Evolutionary conservation across 2,329 filamentous ascomycete species (phyloP).

Genomic region (Talaromyces sp.): DNA sequence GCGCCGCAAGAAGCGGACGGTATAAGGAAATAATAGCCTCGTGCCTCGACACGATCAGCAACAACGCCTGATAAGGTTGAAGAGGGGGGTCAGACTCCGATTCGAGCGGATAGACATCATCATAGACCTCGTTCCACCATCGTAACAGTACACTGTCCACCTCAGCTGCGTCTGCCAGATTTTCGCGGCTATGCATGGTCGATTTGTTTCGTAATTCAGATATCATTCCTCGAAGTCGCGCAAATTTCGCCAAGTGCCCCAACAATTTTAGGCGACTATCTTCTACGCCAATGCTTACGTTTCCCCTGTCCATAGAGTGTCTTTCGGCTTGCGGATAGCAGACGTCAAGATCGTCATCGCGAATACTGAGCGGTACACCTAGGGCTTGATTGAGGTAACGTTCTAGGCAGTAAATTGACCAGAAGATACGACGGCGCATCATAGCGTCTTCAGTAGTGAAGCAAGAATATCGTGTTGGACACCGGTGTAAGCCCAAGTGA

Average conservation of each 20-base stretch:
- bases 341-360: not conserved
- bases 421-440: conserved; percentile 1
- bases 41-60: not conserved
- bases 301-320: not conserved
- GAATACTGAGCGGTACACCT: not conserved
- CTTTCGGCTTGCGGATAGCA: conserved; percentile 1
- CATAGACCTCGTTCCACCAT: not conserved
- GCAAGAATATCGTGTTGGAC: not conserved
- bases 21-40: not conserved
- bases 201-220: not conserved
- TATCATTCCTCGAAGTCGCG: not conserved
- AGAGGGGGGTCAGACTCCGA: not conserved
- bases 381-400: not conserved
- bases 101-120: not conserved
- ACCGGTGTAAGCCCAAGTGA: not conserved
- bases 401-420: conserved; percentile 1
- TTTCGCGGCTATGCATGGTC: not conserved
- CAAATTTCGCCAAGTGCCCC: not conserved
- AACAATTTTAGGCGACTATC: not conserved
- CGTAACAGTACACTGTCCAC: not conserved
- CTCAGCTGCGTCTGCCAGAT: not conserved
- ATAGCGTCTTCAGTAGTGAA: not conserved
- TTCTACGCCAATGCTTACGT: not conserved
- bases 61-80: not conserved
- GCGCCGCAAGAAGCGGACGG: not conserved